These are phyloP conservation scores for Saccharomycopsis schoenii DNA, from an alignment of 805 yeast genomes.

Conservation along the genomic window DNA sequence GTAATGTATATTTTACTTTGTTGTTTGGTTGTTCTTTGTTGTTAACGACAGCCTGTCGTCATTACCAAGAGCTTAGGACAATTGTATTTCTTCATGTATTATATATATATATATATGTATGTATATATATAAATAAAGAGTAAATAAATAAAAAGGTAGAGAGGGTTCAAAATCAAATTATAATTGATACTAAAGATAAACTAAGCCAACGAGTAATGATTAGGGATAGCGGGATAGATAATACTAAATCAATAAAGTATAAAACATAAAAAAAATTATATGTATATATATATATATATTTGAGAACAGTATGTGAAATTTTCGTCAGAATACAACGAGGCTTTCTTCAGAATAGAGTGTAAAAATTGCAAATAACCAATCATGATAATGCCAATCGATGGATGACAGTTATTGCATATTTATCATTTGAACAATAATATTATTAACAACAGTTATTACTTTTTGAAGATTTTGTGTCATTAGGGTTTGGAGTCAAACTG, in stretches of 20 bases:
- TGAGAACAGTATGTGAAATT: no score
- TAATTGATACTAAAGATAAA: background rate
- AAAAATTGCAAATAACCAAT: no score
- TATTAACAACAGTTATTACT: conserved; percentile 9
- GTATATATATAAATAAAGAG: background rate
- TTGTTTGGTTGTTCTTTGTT: background rate
- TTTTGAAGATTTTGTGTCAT: conserved; percentile 54
- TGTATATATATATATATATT: no score
- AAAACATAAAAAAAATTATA: background rate
- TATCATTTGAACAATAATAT: no score
- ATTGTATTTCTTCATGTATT: background rate
- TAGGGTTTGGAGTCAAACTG: conserved; percentile 87
- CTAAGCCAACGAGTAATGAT: background rate
- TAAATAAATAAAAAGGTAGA: background rate
- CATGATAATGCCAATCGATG: no score
- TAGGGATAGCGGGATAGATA: background rate
- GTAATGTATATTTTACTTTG: background rate
- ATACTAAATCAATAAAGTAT: background rate
- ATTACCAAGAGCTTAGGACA: no score
- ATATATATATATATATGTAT: background rate
- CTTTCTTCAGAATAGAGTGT: no score
- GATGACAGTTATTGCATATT: background rate
- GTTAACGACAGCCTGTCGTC: no score
- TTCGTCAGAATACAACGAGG: no score
- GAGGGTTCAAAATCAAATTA: background rate